These are phyloP conservation scores for Ogataea kodamae DNA, from an alignment of 805 yeast genomes.

Conservation along the genomic window DNA sequence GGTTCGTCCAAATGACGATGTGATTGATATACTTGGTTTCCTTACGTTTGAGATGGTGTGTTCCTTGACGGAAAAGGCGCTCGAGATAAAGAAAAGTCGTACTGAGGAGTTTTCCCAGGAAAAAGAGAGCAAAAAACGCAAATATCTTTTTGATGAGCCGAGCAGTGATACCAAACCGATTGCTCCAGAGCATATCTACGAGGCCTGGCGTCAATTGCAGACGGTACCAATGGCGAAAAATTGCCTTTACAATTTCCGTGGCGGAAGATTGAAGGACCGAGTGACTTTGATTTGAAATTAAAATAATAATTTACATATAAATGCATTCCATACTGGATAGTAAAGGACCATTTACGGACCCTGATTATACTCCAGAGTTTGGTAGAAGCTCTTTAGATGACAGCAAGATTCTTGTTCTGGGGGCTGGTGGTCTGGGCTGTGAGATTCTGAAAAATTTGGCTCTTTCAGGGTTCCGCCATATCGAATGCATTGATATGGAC, in stretches of 20 bases:
- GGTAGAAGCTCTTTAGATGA: conserved; percentile 18
- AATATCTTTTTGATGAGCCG: conserved; percentile 80
- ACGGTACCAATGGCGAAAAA: conserved; percentile 50
- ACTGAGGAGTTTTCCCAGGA: conserved; percentile 12
- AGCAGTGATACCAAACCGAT: conserved; percentile 79
- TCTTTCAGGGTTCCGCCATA: conserved; percentile 59
- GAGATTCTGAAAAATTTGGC: conserved; percentile 73
- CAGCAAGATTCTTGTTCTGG: conserved; percentile 46
- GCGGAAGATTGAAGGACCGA: conserved; percentile 54
- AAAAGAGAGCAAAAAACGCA: conserved; percentile 42
- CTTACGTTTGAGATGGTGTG: conserved; percentile 96
- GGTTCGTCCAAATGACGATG: conserved; percentile 92
- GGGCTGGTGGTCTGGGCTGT: conserved; percentile 85
- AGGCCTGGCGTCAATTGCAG: conserved; percentile 85
- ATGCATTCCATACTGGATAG: conserved; percentile 10
- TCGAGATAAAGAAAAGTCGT: conserved; percentile 53
- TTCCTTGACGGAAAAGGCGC: conserved; percentile 86
- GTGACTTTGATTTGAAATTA: conserved; percentile 41
- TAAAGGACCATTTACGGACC: conserved; percentile 32
- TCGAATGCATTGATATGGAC: conserved; percentile 79
- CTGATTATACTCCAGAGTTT: conserved; percentile 27
- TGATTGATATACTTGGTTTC: conserved; percentile 91
- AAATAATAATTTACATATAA: neutral
- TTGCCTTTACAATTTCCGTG: conserved; percentile 68
- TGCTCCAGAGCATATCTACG: conserved; percentile 75